Evolutionary conservation across 768 basidiomycete species (phyloP), one percentile per base, ranked within the genome.

Genomic region (Macrolepiota fuliginosa): DNA sequence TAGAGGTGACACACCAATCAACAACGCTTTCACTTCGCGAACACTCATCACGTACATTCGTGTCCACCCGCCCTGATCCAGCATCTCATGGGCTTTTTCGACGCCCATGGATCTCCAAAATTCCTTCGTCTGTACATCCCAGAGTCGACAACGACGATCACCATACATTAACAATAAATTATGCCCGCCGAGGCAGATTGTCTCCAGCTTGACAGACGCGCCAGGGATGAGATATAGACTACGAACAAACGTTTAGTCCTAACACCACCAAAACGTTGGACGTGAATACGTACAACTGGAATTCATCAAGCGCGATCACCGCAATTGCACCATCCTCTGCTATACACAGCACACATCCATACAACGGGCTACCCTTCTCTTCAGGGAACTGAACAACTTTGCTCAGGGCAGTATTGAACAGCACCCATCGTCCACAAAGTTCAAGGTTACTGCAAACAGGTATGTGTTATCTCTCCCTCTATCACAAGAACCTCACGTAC

Each of bases 141-240:
- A 99, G 1, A 96, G 74, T 45, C 97, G 80, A 1, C 91, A 92
- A 57, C 88, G 84, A 1, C 83, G 86, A 63, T 91, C 87, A 2
- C 78, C 78, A 71, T 98, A 98, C 1, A 90, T 72, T 5, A 96
- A 74, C 55, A 97, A 69, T 29, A 97, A 71, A 61, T 92, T 88
- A 57, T 89, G 82, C 15, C 81, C 86, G 11, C 84, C 79, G 7
- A 92, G 71, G 67, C 85, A 92, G 15, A 96, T 71, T 49, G 80
- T 72, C 37, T 76, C 73, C 19, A 98, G 76, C 0, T 87, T 84
- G 0, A 86, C 82, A n/a, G 83, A 80, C 1, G 93, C 82, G 6
- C 92, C 94, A 5, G 96, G 96, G 24, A 98, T 82, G 17, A 94
- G 73, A 69, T 88, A 90, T 32, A 93, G 73, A 56, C 95, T 97